Conservation (phyloP, 257 asterid species). For the Nicotiana sylvestris region DNA sequence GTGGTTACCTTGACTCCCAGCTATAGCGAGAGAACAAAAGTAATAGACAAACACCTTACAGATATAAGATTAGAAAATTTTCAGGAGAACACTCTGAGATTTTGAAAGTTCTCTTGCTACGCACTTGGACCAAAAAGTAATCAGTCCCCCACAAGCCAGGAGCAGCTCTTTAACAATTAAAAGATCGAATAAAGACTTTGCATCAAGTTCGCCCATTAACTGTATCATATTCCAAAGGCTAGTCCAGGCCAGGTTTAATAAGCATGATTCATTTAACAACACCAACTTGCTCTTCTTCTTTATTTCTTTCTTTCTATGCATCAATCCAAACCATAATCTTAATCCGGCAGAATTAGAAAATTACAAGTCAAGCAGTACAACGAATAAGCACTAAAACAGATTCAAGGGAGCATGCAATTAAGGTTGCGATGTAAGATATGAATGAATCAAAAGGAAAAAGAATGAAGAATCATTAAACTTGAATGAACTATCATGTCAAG, state of each 20-base stretch:
- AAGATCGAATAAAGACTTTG: background rate
- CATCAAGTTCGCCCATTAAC: background rate
- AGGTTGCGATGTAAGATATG: background rate
- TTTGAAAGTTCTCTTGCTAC: background rate
- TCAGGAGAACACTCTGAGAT: background rate
- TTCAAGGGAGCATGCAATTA: background rate
- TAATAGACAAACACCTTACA: background rate
- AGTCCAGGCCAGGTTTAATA: background rate
- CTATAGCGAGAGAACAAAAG: background rate
- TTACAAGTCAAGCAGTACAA: background rate
- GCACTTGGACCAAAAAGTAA: background rate
- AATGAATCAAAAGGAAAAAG: background rate
- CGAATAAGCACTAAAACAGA: background rate
- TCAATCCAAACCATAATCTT: background rate
- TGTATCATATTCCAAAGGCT: background rate
- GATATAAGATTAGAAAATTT: background rate
- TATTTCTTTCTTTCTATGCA: background rate
- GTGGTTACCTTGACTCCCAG: background rate
- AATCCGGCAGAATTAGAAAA: background rate
- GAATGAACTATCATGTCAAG: background rate
- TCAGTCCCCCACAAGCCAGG: background rate
- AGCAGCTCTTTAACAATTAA: background rate
- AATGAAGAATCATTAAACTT: background rate
- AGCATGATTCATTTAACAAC: background rate
- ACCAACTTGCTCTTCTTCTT: background rate